Conservation (phyloP, 129 eudicot species). For the Gnaphalium uliginosum region DNA sequence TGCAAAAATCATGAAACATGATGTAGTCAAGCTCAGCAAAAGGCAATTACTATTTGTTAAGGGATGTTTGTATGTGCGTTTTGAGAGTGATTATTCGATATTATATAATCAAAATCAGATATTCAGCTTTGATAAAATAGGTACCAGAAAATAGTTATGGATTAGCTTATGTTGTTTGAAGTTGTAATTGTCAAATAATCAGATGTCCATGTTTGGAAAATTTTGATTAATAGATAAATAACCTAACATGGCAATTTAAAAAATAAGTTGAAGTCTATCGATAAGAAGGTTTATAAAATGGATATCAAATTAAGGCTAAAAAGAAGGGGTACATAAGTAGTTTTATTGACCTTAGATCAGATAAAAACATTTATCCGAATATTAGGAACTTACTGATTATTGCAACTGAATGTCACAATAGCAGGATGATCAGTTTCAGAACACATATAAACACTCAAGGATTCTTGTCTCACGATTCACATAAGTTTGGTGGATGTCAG, state of each 20-base stretch:
- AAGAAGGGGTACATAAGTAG: too few relatives aligned
- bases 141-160: neutral
- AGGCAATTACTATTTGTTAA: neutral
- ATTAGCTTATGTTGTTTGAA: neutral
- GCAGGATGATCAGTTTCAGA: neutral
- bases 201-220: too few relatives aligned
- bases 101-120: neutral
- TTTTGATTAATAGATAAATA: neutral
- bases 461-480: neutral
- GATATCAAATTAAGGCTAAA: neutral
- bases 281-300: neutral
- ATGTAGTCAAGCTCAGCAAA: neutral
- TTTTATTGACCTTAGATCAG: neutral
- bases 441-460: neutral
- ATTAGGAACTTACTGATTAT: neutral
- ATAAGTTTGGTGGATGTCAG: neutral
- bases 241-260: neutral
- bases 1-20: slow-evolving; percentile 42
- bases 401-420: neutral
- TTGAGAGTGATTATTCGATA: neutral
- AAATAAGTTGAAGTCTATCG: neutral
- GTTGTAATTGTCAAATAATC: neutral
- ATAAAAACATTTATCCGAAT: neutral
- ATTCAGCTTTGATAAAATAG: neutral
- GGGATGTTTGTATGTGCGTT: neutral